Evolutionary conservation across 257 asterid genomes (phyloP), one percentile per base, ranked within the genome.

Genomic region (Dorcoceras hygrometricum): DNA sequence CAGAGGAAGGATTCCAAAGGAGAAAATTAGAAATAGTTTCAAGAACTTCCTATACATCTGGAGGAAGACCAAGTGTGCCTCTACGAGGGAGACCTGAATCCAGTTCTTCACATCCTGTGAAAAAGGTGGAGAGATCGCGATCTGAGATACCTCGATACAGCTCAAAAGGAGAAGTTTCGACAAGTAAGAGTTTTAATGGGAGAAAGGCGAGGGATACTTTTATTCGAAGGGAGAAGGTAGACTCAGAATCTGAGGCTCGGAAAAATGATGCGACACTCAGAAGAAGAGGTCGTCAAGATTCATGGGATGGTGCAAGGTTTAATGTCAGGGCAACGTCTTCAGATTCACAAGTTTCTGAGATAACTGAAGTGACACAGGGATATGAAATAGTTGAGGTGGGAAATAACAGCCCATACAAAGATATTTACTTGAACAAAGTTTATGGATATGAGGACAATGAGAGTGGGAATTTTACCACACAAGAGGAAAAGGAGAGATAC

Each of bases 1-100:
- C 86, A 0, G 75, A 81, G 73, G 96, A 90, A 83, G 96, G 97
- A 36, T 88, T 90, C 22, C 79, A 71, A 60, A 73, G 85, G 34
- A 73, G 85, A 63, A 86, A 80, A 59, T 59, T 82, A n/a, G 86
- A 75, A 73, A 75, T 74, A 56, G 75, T 57, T 57, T 67, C 82
- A 50, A 72, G 82, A 74, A 71, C 78, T 63, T 86, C 89, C 46
- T 74, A 65, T 16, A 71, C 83, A 29, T 75, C 76, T 7, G 84
- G 81, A 23, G 74, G 73, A 56, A 67, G 58, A 72, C 4, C 50
- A 5, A 68, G 77, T 36, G 65, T 57, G 48, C 79, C 82, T 26
- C 69, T 57, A 18, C 68, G 46, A 20, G 76, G 62, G 14, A 72
- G 64, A 53, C 67, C 23, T 16, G 81, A 57, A 32, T 32, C 73